These are phyloP conservation scores for Yamagishiella unicocca DNA, from an alignment of 139 green algal genomes.

Conservation along the genomic window DNA sequence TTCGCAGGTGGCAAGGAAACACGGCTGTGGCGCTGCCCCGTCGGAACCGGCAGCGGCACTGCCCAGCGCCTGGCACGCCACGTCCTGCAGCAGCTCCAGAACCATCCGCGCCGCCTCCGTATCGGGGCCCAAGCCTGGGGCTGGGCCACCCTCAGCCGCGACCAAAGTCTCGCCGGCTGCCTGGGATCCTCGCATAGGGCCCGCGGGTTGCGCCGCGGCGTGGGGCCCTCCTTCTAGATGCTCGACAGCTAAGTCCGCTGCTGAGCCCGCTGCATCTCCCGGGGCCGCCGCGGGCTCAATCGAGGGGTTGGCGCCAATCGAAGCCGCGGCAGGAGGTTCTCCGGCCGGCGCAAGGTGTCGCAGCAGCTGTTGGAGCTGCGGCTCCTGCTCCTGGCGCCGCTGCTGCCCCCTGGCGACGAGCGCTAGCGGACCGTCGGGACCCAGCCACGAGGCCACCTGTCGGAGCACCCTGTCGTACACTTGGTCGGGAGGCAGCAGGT, in stretches of 20 bases:
- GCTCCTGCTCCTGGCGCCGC: background rate
- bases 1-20: too few species aligned
- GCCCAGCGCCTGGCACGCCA: conserved; percentile 21
- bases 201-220: too few species aligned
- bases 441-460: background rate
- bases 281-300: background rate
- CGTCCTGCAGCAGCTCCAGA: background rate
- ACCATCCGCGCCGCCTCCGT: background rate
- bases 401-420: background rate
- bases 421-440: background rate
- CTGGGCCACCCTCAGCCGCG: too few species aligned
- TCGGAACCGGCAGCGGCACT: background rate
- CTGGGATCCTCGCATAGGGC: too few species aligned
- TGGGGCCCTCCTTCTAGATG: too few species aligned
- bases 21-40: background rate
- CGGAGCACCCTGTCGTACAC: conserved; percentile 29
- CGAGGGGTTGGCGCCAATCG: too few species aligned
- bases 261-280: background rate
- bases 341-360: background rate
- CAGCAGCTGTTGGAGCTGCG: background rate
- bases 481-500: background rate
- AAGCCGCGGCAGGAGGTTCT: too few species aligned
- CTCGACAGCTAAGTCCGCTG: too few species aligned
- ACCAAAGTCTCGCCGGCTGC: too few species aligned
- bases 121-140: background rate